Evolutionary conservation across 495 filamentous ascomycete genomes (phyloP), one percentile per base, ranked within the genome.

Genomic region (Opeltia flavorubescens): DNA sequence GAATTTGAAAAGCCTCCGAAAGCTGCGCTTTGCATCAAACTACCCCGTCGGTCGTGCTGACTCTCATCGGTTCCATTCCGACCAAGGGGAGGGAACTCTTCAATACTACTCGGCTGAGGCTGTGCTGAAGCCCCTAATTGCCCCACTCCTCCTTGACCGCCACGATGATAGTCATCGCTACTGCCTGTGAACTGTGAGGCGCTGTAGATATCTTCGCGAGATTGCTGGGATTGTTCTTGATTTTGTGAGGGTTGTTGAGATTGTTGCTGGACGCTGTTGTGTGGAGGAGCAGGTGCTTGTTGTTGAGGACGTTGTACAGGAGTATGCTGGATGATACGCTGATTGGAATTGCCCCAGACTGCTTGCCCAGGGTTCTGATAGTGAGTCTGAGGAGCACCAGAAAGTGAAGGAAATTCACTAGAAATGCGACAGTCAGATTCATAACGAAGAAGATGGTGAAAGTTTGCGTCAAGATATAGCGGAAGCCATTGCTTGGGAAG

Each of bases 341-440:
- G 68, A 49, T 61, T 74, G 15, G 71, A 67, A 53, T 71, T 77
- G 31, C 80, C 75, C 86, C 86, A 91, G 55, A 88, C 71, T 39
- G 71, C 59, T 57, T 76, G 74, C 5, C 68, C 67, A 3, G 69
- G 67, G 47, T 71, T 76, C 52, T 75, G 71, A 30, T 77, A 77
- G 44, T 74, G 73, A 56, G 81, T 70, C 55, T 86, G 74, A 35
- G 82, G 75, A 23, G 78, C 67, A 51, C 79, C 81, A 46, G 83
- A 87, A 54, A 94, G 62, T 0, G 83, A 84, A 33, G 86, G 86
- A 52, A 94, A 94, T 58, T 94, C 86, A 42, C 86, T 93, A 40
- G 33, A 25, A 46, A 60, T 46, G 63, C 58, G 34, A 28, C 38
- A 45, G 38, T 24, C 26, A 50, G 23, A 26, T 36, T 28, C 21